Base-by-base conservation (phyloP, 164 flowering plant species). In the Aristolochia californica region DNA sequence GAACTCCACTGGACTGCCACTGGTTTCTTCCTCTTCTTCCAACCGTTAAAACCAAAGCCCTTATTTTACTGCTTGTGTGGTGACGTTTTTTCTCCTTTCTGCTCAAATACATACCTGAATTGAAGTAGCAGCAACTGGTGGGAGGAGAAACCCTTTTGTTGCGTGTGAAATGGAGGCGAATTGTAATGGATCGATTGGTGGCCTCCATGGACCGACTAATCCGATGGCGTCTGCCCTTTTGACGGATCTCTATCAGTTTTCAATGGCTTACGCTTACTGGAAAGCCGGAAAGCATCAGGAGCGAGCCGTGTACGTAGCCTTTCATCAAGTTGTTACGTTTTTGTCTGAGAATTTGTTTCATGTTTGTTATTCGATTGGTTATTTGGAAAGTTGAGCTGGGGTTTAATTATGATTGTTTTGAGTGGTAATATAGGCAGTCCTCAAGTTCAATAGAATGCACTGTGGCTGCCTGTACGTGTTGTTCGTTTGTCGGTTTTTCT, bases 241-340 rank as follows among this genome's bases (percentile, higher is more conserved):
- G n/a, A 85, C 89, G 34, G 97, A 93, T 83, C 94, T 80, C 25
- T 93, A 89, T 62, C 99, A 93, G 77, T 89, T 81, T 68, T 85
- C 97, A 48, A 93, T 93, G 99, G 96, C 97, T 22, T 93, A 93
- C 70, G 96, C 99, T 64, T 93, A 89, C 62, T 93, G 99, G 99
- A 93, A 84, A 69, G 96, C 91, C 61, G 88, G 88, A 30, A 93
- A 87, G 68, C 99, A 89, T 69, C 73, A 62, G 40, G 96, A 89
- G 45, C 82, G 85, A 30, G 83, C 93, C 21, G 93, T 83, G 88
- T 81, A 60, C 74, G 82, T 74, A 17, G 10, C 14, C 28, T 22
- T 28, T 26, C 4, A 20, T 20, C 18, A 16, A 20, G 7, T 45
- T 15, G 5, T 28, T 13, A 8, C 0, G 16, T 49, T 47, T 47